Conservation (phyloP, 192 early-diverging fungal genomes). For the Coemansia sp. region DNA sequence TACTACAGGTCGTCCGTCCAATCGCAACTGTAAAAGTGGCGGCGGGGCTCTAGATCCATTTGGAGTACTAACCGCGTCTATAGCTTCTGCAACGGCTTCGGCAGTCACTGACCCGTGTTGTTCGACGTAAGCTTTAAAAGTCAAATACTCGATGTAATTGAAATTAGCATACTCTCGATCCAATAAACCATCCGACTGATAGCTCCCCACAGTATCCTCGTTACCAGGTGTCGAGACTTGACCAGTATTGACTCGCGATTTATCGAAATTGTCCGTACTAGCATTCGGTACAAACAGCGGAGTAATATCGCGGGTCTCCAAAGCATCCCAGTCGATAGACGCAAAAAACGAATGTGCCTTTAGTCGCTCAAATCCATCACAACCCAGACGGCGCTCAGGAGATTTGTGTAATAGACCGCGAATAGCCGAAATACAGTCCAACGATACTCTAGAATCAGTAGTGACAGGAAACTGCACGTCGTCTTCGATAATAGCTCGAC, state of each 20-base stretch:
- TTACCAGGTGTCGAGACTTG: background rate
- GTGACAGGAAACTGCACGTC: constrained; percentile 59
- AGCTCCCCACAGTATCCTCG: background rate
- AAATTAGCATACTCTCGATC: constrained; percentile 76
- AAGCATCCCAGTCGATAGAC: constrained; percentile 72
- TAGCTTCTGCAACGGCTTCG: background rate
- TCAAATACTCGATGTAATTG: constrained; percentile 75
- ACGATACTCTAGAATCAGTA: constrained; percentile 44
- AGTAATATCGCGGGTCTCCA: constrained; percentile 66
- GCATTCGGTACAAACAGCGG: constrained; percentile 80
- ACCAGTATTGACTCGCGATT: constrained; percentile 58
- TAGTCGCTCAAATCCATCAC: constrained; percentile 65
- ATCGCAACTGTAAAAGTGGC: constrained; percentile 22
- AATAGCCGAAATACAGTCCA: constrained; percentile 72
- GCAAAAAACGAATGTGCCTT: constrained; percentile 81
- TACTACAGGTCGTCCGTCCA: constrained; percentile 24
- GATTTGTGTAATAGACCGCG: constrained; percentile 73
- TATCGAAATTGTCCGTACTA: constrained; percentile 10
- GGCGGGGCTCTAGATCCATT: background rate
- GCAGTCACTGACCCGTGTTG: constrained; percentile 15
- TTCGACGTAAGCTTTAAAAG: constrained; percentile 50
- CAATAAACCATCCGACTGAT: constrained; percentile 28
- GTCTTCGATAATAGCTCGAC: constrained; percentile 55
- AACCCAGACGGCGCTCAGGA: constrained; percentile 73
- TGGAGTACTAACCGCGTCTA: background rate